Percentiles rank a stretch among this genome's conserved stretches.
These are phyloP conservation scores for Mucor indicus DNA, from an alignment of 371 early-diverging fungal species.

Conservation along the genomic window DNA sequence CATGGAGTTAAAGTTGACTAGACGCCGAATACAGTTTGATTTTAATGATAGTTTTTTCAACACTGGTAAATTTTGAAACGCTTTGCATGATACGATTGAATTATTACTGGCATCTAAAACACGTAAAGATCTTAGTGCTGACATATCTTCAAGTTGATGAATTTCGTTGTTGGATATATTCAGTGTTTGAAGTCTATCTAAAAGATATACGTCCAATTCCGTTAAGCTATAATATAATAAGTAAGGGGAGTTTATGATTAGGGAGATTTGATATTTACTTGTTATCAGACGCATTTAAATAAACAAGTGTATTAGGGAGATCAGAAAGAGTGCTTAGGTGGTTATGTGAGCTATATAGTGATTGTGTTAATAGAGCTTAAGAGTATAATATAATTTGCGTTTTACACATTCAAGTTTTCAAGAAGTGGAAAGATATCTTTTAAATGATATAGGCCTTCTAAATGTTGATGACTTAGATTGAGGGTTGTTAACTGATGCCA, in stretches of 20 bases:
- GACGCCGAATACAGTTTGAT: slow-evolving; percentile 33
- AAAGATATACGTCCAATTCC: slow-evolving; percentile 33
- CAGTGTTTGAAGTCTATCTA: slow-evolving; percentile 41
- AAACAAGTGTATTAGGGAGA: slow-evolving; percentile 25
- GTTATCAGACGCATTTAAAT: slow-evolving; percentile 35
- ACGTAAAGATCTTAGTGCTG: slow-evolving; percentile 20
- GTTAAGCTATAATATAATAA: slow-evolving; percentile 23
- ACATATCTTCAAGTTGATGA: slow-evolving; percentile 31
- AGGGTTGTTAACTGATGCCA: slow-evolving; percentile 30
- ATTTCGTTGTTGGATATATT: slow-evolving; percentile 51
- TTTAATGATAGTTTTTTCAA: slow-evolving; percentile 42
- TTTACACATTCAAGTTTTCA: slow-evolving; percentile 34
- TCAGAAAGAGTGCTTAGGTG: slow-evolving; percentile 20
- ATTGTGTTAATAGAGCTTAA: not conserved
- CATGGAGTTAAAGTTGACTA: slow-evolving; percentile 33
- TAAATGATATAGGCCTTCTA: slow-evolving; percentile 16
- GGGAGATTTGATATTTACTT: slow-evolving; percentile 11
- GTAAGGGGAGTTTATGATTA: not conserved
- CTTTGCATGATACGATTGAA: slow-evolving; percentile 37
- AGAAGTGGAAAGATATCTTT: slow-evolving; percentile 24
- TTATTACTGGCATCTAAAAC: slow-evolving; percentile 49
- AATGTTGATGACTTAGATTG: slow-evolving; percentile 26
- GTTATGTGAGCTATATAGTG: slow-evolving; percentile 32
- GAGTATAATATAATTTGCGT: not conserved
- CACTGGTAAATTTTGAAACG: slow-evolving; percentile 38